Evolutionary conservation across 192 early-diverging fungal genomes (phyloP), one percentile per base, ranked within the genome.

Genomic region (Funneliformis geosporum): DNA sequence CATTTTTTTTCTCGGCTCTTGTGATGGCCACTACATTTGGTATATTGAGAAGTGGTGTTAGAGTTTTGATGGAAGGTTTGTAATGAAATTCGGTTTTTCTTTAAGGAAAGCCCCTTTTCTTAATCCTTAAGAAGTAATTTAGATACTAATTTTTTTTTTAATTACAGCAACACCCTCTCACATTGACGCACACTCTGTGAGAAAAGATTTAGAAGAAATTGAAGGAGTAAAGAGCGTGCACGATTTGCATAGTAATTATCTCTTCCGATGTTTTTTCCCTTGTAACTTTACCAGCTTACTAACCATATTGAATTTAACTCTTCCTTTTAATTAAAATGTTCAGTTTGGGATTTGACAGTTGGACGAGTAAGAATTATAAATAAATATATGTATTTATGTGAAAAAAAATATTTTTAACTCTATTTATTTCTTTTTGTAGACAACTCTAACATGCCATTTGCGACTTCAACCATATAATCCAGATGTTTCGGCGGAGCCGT

Each of bases 1-100:
- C 94, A 6, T 94, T 95, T 78, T 50, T 94, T 27, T 96, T 96
- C 80, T 94, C 94, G 0, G 81, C 91, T 43, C 81, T 95, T 62
- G 94, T 95, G 33, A 84, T 95, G 28, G 83, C 80, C 14, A 94
- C 94, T 8, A 95, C 95, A 0, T 82, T 91, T 12, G 82, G 86
- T 9, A 76, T 95, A 8, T 87, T 96, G 28, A 87, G 84, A 68
- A 87, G 90, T 64, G 93, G 89, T 12, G 55, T 93, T 5, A 83
- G 82, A 0, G 89, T 95, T 8, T 81, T 95, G 39, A 94, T 95
- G 94, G 93, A 95, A 86, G 85, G 93, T 85, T 82, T 44, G 59
- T 61, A 62, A 27, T n/a, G 27, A 27, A 14, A 72, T 43, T 23
- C 25, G 25, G 28, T 44, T 43, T 46, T 72, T 27, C 3, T 27